A percentile compares a stretch with the other conserved stretches of the same genome.
Conservation (phyloP, 345 rosid genomes). For the Orychophragmus violaceus region DNA sequence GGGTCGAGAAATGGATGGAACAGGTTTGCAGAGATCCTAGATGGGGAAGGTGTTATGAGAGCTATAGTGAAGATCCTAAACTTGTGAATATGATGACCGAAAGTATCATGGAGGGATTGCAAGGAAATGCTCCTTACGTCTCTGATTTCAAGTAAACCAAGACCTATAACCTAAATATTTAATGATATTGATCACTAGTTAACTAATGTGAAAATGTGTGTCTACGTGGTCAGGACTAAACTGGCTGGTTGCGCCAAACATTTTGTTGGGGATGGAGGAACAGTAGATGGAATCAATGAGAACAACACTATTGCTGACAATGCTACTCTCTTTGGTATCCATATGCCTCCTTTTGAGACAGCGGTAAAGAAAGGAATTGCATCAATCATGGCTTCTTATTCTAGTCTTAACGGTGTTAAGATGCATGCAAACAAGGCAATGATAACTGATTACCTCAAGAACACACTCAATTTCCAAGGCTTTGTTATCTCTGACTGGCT, state of each 20-base stretch:
- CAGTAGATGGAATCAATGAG: conserved; percentile 64
- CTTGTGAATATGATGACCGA: conserved; percentile 72
- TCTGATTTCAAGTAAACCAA: conserved; percentile 21
- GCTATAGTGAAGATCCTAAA: conserved; percentile 75
- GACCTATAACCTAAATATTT: not conserved
- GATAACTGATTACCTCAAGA: conserved; percentile 71
- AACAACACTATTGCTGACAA: conserved; percentile 51
- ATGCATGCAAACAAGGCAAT: conserved; percentile 69
- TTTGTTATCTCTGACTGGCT: conserved; percentile 34
- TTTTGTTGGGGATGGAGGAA: conserved; percentile 95
- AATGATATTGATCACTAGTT: not conserved
- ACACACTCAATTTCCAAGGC: conserved; percentile 56
- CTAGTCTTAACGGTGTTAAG: conserved; percentile 83
- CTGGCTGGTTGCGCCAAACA: conserved; percentile 96
- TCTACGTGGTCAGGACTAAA: conserved; percentile 41
- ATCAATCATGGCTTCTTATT: conserved; percentile 81
- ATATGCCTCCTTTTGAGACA: conserved; percentile 71
- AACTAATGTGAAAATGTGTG: not conserved
- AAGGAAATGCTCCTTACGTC: conserved; percentile 66
- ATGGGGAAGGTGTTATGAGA: conserved; percentile 96
- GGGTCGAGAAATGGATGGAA: conserved; percentile 2
- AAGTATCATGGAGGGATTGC: conserved; percentile 64
- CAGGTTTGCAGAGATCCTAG: conserved; percentile 96
- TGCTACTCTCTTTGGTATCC: conserved; percentile 54
- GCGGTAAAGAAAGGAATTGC: conserved; percentile 79